Percentiles rank a stretch among this genome's conserved stretches.
These are phyloP conservation scores for Aspergillus leporis DNA, from an alignment of 495 filamentous ascomycete genomes.

Conservation along the genomic window DNA sequence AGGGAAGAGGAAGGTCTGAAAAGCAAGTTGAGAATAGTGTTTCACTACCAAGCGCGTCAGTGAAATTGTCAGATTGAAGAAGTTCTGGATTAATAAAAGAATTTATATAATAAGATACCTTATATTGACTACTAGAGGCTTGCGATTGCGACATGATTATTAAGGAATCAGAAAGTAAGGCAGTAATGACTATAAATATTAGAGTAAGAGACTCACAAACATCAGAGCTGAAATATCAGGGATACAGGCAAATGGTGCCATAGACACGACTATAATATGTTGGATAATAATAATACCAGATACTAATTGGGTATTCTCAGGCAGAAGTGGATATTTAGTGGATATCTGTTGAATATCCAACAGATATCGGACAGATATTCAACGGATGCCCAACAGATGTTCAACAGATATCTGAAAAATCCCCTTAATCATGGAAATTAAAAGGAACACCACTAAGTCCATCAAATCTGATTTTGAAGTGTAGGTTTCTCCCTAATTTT, in stretches of 20 bases:
- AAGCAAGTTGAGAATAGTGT: slow-evolving; percentile 3
- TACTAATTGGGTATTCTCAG: neutral
- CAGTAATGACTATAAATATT: neutral
- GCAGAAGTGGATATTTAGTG: slow-evolving; percentile 1
- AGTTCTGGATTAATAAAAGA: slow-evolving; percentile 8
- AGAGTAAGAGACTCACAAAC: neutral
- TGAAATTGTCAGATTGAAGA: slow-evolving; percentile 11
- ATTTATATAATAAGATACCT: neutral
- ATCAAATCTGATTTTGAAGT: neutral
- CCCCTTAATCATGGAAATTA: neutral
- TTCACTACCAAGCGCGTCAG: neutral
- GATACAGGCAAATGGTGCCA: neutral
- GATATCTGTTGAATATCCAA: no score
- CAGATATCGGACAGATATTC: no score
- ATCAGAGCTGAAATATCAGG: slow-evolving; percentile 1
- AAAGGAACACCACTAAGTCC: neutral
- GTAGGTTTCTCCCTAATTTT: neutral
- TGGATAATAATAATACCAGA: slow-evolving; percentile 1
- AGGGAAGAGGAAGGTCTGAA: neutral
- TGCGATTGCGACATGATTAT: slow-evolving; percentile 7
- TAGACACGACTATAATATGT: neutral
- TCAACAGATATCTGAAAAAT: neutral
- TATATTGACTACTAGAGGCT: slow-evolving; percentile 3
- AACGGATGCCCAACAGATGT: no score
- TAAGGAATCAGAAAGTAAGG: neutral